Base-by-base conservation (phyloP, 2,329 filamentous ascomycete species). In the Neodidymelliopsis sp. region DNA sequence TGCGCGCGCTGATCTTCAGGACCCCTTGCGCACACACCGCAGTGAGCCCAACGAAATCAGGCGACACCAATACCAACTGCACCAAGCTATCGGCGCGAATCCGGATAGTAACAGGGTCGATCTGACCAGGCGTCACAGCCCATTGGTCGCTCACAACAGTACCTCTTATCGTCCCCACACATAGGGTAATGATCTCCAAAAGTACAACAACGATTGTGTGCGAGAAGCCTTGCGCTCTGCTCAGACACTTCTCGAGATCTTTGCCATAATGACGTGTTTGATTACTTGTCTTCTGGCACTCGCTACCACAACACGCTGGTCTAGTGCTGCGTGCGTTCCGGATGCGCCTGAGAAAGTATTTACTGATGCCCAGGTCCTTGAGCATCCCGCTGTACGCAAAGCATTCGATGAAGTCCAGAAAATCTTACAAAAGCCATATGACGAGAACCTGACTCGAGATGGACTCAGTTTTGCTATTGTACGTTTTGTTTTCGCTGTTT, bases 391-490 rank as follows among this genome's bases (percentile, higher is more conserved):
- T 23, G 55, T 70, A 1, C 22, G 59, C 12, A 36, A 54, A 19
- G 67, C 67, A 11, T 58, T 70, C n/a, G 25, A 58, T n/a, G 45
- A 53, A 33, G 53, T 67, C 0, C 52, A 57, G 15, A n/a, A 36
- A 11, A n/a, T 44, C 5, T 19, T 50, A 22, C 29, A 18, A 11
- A 41, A 45, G 20, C 35, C 40, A 5, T 50, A 41, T 13, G 12
- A 41, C 13, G 40, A 20, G 4, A 62, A 62, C 11, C 55, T 49
- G 2, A 68, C 65, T 2, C 50, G 62, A 6, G 67, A 70, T 57
- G 65, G 65, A 5, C 42, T 69, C 15, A 66, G 61, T 34, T 63
- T 70, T 22, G 67, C 63, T 2, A 41, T 70, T 12, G 67, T 67
- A 54, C 30, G 66, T 63, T 13, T 30, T 4, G 15, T 16, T 13